A percentile compares a stretch with the other conserved stretches of the same genome.
Conservation (phyloP, 306 rosid genomes). For the Canavalia gladiata region DNA sequence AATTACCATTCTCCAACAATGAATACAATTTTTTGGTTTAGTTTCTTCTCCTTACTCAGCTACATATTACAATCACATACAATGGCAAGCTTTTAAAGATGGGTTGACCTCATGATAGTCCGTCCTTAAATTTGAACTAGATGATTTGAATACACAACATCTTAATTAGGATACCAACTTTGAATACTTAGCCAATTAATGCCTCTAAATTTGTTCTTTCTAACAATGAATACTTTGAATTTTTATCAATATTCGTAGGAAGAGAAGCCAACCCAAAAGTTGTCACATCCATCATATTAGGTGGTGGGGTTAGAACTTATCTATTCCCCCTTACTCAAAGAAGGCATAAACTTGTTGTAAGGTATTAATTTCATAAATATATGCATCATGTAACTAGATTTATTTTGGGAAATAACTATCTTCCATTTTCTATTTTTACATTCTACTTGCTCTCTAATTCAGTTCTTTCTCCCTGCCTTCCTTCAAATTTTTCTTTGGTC, state of each 20-base stretch:
- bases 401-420: not conserved
- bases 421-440: constrained; percentile 18
- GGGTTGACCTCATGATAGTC: no score
- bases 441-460: not conserved
- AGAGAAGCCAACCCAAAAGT: constrained; percentile 54
- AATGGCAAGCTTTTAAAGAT: no score
- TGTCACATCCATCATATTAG: constrained; percentile 63
- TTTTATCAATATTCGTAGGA: constrained; percentile 39
- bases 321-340: constrained; percentile 65
- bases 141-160: no score
- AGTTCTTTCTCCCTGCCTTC: not conserved
- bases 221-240: no score
- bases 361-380: constrained; percentile 20
- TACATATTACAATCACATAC: no score
- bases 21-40: no score
- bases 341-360: constrained; percentile 68
- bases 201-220: no score
- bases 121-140: no score
- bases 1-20: no score
- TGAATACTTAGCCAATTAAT: no score
- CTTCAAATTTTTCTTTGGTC: constrained; percentile 44
- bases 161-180: no score
- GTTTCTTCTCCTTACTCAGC: no score
- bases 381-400: not conserved
- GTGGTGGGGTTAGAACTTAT: constrained; percentile 70